Percentiles rank a stretch among this genome's conserved stretches.
phyloP scores from a whole-genome alignment of 2,329 filamentous ascomycete species.

The Thelonectria olida region DNA sequence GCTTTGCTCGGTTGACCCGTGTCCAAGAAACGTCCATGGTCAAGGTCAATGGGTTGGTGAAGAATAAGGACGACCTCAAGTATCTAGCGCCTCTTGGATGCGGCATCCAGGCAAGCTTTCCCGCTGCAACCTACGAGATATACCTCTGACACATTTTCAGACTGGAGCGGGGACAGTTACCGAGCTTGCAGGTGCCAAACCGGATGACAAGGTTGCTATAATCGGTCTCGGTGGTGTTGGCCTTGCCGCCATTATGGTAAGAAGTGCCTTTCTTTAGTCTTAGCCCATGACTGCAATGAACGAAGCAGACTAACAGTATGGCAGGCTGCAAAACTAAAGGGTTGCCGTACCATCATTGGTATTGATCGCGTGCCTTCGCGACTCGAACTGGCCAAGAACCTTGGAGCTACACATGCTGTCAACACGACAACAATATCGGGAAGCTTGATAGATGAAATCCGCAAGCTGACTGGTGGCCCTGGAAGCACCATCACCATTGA shows the following conservation, averaged over 20 bases:
- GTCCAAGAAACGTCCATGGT: conserved; percentile 17
- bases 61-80: conserved; percentile 10
- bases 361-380: conserved; percentile 7
- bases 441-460: background rate
- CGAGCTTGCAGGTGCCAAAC: background rate
- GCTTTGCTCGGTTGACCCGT: conserved; percentile 7
- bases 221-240: conserved; percentile 15
- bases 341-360: conserved; percentile 15
- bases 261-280: background rate
- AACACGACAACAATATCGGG: background rate
- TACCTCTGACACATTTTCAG: background rate
- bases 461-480: background rate
- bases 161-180: conserved; percentile 12
- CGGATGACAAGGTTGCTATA: conserved; percentile 13
- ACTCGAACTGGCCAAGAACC: conserved; percentile 14
- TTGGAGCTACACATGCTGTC: conserved; percentile 14
- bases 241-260: conserved; percentile 10
- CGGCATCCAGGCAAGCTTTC: conserved; percentile 8
- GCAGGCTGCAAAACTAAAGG: conserved; percentile 11
- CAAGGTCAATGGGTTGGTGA: conserved; percentile 12
- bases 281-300: too few relatives aligned
- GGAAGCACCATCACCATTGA: conserved; percentile 8
- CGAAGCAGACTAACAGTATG: too few relatives aligned
- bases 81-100: conserved; percentile 21
- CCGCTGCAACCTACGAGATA: background rate